Evolutionary conservation across 2,329 filamentous ascomycete genomes (phyloP).

Genomic region (Onygenales sp.): DNA sequence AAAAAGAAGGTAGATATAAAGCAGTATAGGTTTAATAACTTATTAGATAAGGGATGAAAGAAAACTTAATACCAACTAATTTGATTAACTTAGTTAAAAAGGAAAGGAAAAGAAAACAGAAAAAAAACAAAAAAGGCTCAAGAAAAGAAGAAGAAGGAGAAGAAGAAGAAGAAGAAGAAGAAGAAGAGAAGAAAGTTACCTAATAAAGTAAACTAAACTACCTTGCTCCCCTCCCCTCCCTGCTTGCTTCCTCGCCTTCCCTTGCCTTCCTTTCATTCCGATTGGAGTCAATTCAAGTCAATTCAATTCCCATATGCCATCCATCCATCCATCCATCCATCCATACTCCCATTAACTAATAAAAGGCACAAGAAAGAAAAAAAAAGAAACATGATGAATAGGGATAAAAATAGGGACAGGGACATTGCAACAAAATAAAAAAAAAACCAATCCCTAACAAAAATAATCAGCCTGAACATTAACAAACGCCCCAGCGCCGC

Average conservation of each 20-base stretch:
- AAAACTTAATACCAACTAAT: too few species aligned
- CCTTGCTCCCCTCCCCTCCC: neutral
- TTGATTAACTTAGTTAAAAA: neutral
- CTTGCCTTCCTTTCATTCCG: too few species aligned
- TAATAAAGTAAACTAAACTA: neutral
- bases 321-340: too few species aligned
- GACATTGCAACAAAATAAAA: neutral
- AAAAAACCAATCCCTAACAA: neutral
- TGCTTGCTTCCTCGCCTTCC: too few species aligned
- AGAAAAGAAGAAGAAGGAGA: neutral
- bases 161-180: neutral
- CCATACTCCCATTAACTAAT: neutral
- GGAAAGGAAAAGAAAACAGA: neutral
- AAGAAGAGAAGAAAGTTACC: neutral
- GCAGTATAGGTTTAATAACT: too few species aligned
- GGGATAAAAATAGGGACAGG: neutral
- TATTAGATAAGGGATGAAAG: too few species aligned
- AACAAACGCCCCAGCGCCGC: slow-evolving; percentile 74
- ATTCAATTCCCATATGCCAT: too few species aligned
- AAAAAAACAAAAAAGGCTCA: neutral
- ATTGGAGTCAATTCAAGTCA: too few species aligned
- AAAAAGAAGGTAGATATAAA: too few species aligned
- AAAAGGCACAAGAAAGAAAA: neutral
- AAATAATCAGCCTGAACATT: slow-evolving; percentile 51
- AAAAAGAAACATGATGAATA: neutral